These are phyloP conservation scores for Platanthera guangdongensis DNA, from an alignment of 106 monocot genomes.

Conservation along the genomic window DNA sequence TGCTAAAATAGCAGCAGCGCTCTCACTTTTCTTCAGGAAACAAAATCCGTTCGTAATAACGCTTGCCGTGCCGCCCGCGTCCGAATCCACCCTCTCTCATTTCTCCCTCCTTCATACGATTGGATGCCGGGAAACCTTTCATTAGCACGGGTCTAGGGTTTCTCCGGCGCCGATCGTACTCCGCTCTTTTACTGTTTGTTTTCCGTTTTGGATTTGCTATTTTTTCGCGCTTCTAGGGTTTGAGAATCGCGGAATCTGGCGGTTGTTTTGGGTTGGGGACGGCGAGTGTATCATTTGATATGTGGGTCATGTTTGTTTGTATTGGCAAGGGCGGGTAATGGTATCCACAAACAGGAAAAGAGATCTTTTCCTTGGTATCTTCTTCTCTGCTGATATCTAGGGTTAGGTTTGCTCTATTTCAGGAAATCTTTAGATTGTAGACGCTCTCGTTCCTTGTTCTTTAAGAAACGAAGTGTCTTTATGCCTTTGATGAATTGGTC, in stretches of 20 bases:
- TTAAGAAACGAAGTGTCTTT: neutral
- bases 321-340: neutral
- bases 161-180: conserved; percentile 5
- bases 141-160: conserved; percentile 3
- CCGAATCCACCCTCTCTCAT: conserved; percentile 8
- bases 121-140: neutral
- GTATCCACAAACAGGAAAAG: neutral
- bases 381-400: neutral
- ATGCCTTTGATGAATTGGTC: neutral
- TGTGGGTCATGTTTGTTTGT: neutral
- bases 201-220: conserved; percentile 6
- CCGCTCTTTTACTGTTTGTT: neutral
- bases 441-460: neutral
- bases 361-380: neutral
- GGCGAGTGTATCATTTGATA: neutral
- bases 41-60: conserved; percentile 4
- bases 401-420: conserved; percentile 1
- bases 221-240: neutral
- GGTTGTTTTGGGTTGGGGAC: neutral
- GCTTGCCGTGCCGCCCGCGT: conserved; percentile 1
- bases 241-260: neutral
- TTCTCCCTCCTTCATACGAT: neutral
- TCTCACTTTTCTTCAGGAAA: neutral
- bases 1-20: neutral
- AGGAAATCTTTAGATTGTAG: neutral